Percentiles rank a stretch among this genome's conserved stretches.
Evolutionary conservation across 2,329 filamentous ascomycete genomes (phyloP).

Genomic region (Fusarium chaquense): DNA sequence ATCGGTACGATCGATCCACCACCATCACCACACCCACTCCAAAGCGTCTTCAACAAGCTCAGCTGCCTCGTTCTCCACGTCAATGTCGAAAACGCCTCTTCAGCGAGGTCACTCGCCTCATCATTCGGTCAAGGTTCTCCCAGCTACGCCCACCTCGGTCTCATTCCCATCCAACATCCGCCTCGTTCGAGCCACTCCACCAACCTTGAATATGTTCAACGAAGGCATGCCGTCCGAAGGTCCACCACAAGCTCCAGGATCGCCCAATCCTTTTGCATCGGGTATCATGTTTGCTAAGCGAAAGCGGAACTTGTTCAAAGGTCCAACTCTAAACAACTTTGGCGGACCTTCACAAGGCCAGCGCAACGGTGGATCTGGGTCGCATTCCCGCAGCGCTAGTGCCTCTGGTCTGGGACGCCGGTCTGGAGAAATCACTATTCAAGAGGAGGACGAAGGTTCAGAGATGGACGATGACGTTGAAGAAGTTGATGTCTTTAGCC

Average conservation of each 20-base stretch:
- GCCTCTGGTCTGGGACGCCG: slow-evolving; percentile 72
- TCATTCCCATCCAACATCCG: slow-evolving; percentile 89
- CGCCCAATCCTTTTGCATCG: slow-evolving; percentile 69
- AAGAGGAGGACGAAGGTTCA: slow-evolving; percentile 71
- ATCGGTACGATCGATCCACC: slow-evolving; percentile 90
- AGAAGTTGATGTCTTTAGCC: slow-evolving; percentile 70
- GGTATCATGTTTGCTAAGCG: slow-evolving; percentile 83
- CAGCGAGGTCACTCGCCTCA: slow-evolving; percentile 80
- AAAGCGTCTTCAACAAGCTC: slow-evolving; percentile 95
- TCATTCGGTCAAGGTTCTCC: slow-evolving; percentile 93
- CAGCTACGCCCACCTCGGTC: slow-evolving; percentile 81
- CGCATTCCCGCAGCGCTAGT: slow-evolving; percentile 70
- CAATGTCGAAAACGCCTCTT: slow-evolving; percentile 75
- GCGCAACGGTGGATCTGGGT: slow-evolving; percentile 53
- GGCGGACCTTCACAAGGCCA: slow-evolving; percentile 54
- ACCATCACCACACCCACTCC: slow-evolving; percentile 87
- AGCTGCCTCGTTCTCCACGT: slow-evolving; percentile 77
- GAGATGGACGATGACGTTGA: slow-evolving; percentile 63
- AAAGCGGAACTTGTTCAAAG: slow-evolving; percentile 86
- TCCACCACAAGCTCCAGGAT: slow-evolving; percentile 58
- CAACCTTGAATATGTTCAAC: slow-evolving; percentile 66
- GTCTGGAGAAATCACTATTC: slow-evolving; percentile 80
- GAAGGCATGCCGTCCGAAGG: slow-evolving; percentile 66
- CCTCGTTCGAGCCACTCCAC: slow-evolving; percentile 73
- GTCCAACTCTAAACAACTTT: slow-evolving; percentile 74